Evolutionary conservation across 345 rosid species (phyloP), one percentile per base, ranked within the genome.

Genomic region (Salix koriyanagi): DNA sequence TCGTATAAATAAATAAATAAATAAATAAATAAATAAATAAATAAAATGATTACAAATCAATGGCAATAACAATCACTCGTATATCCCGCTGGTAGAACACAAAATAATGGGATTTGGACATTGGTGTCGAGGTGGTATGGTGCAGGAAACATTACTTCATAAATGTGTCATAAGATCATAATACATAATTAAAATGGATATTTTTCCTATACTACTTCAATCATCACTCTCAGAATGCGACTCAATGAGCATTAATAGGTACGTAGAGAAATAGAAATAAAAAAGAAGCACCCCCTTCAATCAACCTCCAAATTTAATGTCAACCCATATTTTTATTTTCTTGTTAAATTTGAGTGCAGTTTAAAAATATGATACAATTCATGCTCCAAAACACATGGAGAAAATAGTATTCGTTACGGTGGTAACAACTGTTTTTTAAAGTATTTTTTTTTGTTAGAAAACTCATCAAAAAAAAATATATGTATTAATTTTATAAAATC

Each of bases 91-190:
- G 85, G 74, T 46, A 74, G 75, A 84, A 83, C 42, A 75, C 85
- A 78, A 83, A 87, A 89, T 91, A 83, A 91, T 90, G 90, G 83
- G 85, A 79, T 81, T 80, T 34, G 58, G 79, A 87, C 82, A 84
- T 72, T 79, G 77, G 79, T 91, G 91, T 78, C 85, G 74, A 86
- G 88, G 81, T 83, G 88, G 91, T 89, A 84, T 64, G 89, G 85
- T 79, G 90, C 90, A 91, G 76, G 71, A 75, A 71, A 82, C 81
- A 82, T 78, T 52, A 46, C 68, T 73, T 80, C 80, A 85, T 86
- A 52, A 86, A 83, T 78, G 82, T 84, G 92, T 91, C 90, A 84
- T 81, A 76, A 81, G 52, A 65, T 64, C 62, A 52, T 61, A 23
- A 54, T 66, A 36, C 74, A 67, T 71, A 75, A 70, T 41, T 50